A percentile compares a stretch with the other conserved stretches of the same genome.
phyloP scores from a whole-genome alignment of 2,329 filamentous ascomycete genomes.

The Trichoderma asperellum region DNA sequence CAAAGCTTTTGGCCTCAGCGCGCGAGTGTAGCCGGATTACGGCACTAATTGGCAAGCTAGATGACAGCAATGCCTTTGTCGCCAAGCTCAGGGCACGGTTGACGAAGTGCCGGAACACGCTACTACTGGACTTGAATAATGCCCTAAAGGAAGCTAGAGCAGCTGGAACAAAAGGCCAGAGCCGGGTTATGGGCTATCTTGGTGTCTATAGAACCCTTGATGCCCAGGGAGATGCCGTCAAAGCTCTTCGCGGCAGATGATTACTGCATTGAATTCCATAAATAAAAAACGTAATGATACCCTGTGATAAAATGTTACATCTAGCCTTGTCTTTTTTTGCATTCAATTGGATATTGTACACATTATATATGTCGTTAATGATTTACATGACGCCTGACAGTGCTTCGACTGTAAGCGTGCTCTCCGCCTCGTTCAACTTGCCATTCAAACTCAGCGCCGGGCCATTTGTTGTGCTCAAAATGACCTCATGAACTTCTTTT shows the following conservation, averaged over 20 bases:
- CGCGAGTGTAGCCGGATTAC: constrained; percentile 51
- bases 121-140: constrained; percentile 59
- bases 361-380: constrained; percentile 36
- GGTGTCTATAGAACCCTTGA: constrained; percentile 57
- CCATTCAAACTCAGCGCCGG: constrained; percentile 88
- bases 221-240: constrained; percentile 57
- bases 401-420: constrained; percentile 56
- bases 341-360: constrained; percentile 46
- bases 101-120: constrained; percentile 57
- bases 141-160: constrained; percentile 52
- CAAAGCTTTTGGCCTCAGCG: constrained; percentile 52
- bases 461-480: constrained; percentile 84
- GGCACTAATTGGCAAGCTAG: constrained; percentile 49
- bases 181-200: constrained; percentile 56
- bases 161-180: constrained; percentile 48
- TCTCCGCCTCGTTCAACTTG: constrained; percentile 67
- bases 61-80: constrained; percentile 54
- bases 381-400: constrained; percentile 59
- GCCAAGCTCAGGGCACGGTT: constrained; percentile 58
- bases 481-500: constrained; percentile 60
- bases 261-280: neutral
- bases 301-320: constrained; percentile 31
- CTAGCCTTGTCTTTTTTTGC: constrained; percentile 11
- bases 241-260: constrained; percentile 48
- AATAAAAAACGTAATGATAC: constrained; percentile 37